Base-by-base conservation (phyloP, 352 stramenopile species). In the Globisporangium lucens region DNA sequence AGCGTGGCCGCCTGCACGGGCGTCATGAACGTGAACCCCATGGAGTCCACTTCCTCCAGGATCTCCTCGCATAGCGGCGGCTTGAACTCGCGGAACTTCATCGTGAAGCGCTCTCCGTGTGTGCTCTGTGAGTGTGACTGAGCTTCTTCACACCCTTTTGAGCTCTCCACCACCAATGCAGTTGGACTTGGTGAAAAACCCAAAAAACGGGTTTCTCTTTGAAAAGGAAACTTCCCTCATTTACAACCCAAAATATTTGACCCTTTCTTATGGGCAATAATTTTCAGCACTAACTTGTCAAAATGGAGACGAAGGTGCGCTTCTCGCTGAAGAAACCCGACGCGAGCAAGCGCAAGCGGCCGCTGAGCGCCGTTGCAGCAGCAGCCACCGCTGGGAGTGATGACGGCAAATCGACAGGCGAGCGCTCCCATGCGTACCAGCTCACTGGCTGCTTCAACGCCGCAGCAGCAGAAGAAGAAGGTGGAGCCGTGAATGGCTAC, bases 1-100 rank as follows among this genome's bases (percentile, higher is more conserved):
- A 99, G 82, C 52, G 87, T 93, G 3, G 94, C 89, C 2, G 87
- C 81, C 76, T 99, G 94, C 38, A 98, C 94, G 41, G 94, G 94
- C 51, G 94, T 98, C 83, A 96, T 96, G 69, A 93, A 71, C 52
- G 81, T 79, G 76, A 98, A 98, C 36, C 86, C 86, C 68, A 97
- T 73, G 52, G 81, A 73, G 67, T 90, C 80, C 10, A 92, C 75
- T 74, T 90, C 83, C 38, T 63, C 72, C 43, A 97, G 77, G 56
- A 95, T 80, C 71, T 88, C 81, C 36, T 73, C 70, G 71, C 84
- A 93, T 35, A 97, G 75, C 74, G 86, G 52, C 63, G 89, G 89
- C 70, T 85, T 75, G 74, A 95, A 90, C 65, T 95, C 82, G 77
- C 73, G 75, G 75, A 97, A 97, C 65, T 80, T 77, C 87, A 96